Conservation (phyloP, 345 rosid species). For the Sapria himalayana region DNA sequence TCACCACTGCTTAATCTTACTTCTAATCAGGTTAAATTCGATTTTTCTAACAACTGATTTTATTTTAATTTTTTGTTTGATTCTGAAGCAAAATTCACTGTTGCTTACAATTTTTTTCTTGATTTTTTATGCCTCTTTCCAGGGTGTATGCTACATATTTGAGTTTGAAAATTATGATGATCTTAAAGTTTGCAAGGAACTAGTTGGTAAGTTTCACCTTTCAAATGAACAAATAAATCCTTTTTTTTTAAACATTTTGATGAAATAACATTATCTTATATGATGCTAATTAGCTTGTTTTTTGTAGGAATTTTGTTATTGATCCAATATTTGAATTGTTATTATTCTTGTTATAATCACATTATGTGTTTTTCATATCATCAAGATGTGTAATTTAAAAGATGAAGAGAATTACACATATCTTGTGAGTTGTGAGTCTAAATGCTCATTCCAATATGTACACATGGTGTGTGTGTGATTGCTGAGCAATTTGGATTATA, state of each 20-base stretch:
- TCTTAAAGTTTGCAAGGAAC: conserved; percentile 56
- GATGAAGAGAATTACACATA: no score
- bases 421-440: no score
- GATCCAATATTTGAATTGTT: no score
- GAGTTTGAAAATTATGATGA: conserved; percentile 67
- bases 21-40: conserved; percentile 34
- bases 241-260: not conserved
- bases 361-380: not conserved
- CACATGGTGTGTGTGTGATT: not conserved
- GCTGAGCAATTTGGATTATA: no score
- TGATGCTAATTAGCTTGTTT: no score
- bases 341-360: not conserved
- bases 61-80: not conserved
- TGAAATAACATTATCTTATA: no score
- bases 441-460: conserved; percentile 1
- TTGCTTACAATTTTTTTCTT: not conserved
- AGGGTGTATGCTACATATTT: conserved; percentile 64
- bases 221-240: not conserved
- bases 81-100: not conserved
- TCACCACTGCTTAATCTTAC: conserved; percentile 82
- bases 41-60: no score
- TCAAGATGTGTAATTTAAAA: no score
- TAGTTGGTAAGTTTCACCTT: conserved; percentile 39
- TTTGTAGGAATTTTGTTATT: no score
- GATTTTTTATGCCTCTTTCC: conserved; percentile 7